These are phyloP conservation scores for Populus hybrid DNA, from an alignment of 441 rosid species.

Conservation along the genomic window DNA sequence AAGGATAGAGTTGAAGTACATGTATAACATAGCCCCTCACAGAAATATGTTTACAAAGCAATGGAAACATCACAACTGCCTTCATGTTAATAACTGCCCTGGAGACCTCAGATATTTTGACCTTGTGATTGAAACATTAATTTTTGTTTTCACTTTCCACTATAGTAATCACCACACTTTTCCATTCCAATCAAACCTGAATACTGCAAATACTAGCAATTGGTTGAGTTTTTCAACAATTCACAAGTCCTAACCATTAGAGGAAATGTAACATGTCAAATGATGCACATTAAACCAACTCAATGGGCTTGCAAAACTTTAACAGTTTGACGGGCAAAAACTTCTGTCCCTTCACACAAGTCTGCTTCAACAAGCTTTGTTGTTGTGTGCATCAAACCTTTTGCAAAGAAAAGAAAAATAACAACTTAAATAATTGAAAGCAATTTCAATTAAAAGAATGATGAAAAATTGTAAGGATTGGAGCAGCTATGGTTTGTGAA, in stretches of 20 bases:
- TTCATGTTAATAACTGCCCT: conserved; percentile 7
- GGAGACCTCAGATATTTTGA: conserved; percentile 10
- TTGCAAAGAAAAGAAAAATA: conserved; percentile 38
- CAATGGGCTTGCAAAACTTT: conserved; percentile 37
- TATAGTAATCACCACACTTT: conserved; percentile 28
- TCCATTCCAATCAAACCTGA: conserved; percentile 29
- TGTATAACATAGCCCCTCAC: not conserved
- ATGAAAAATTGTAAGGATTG: conserved; percentile 12
- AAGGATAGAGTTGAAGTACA: not conserved
- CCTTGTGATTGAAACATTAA: conserved; percentile 8
- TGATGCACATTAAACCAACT: conserved; percentile 37
- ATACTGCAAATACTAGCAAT: conserved; percentile 25
- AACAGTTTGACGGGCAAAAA: conserved; percentile 32
- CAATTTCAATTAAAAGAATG: conserved; percentile 16
- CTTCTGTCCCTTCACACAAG: conserved; percentile 42
- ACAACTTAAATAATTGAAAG: conserved; percentile 27
- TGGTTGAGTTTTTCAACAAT: conserved; percentile 18
- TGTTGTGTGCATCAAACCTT: conserved; percentile 38
- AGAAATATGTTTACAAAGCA: conserved; percentile 9
- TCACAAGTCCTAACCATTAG: conserved; percentile 29
- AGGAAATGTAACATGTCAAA: conserved; percentile 26
- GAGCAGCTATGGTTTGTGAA: conserved; percentile 6
- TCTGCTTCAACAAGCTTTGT: conserved; percentile 37
- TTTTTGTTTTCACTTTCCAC: conserved; percentile 12
- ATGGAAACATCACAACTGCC: conserved; percentile 1